Percentiles rank a stretch among this genome's conserved stretches.
phyloP scores from a whole-genome alignment of 257 asterid species.

The Nicotiana paniculata region DNA sequence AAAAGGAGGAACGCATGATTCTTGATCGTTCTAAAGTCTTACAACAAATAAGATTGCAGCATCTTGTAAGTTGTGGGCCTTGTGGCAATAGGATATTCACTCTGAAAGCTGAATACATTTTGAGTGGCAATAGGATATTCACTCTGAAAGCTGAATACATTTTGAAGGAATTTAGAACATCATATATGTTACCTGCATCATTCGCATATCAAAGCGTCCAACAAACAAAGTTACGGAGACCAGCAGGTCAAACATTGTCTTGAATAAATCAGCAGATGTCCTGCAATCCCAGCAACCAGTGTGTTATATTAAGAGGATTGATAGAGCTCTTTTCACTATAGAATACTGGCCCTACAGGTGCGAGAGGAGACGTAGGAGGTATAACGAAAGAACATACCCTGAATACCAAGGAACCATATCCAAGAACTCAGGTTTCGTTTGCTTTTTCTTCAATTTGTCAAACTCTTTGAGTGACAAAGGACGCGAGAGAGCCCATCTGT shows the following conservation, averaged over 20 bases:
- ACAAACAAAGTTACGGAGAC: conserved; percentile 96
- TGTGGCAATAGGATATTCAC: not conserved
- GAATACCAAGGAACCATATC: conserved; percentile 99
- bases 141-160: no score
- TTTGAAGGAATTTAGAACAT: not conserved
- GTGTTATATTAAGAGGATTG: not conserved
- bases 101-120: not conserved
- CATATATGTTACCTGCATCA: conserved; percentile 79
- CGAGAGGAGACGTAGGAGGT: not conserved
- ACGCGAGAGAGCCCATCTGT: conserved; percentile 97
- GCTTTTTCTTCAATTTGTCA: conserved; percentile 82
- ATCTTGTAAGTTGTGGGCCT: not conserved
- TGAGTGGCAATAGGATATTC: not conserved
- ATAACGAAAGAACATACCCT: conserved; percentile 43
- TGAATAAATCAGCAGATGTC: conserved; percentile 95
- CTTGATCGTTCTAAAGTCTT: not conserved
- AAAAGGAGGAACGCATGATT: not conserved
- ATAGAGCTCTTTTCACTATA: not conserved
- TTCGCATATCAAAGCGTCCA: conserved; percentile 99
- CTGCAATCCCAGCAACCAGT: conserved; percentile 38
- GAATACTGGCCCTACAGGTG: not conserved
- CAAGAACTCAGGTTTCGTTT: conserved; percentile 87
- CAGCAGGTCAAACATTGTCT: conserved; percentile 94
- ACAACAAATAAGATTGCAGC: not conserved
- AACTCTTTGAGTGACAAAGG: conserved; percentile 82